Evolutionary conservation across 495 filamentous ascomycete genomes (phyloP).

Genomic region (Talaromyces thailandensis): DNA sequence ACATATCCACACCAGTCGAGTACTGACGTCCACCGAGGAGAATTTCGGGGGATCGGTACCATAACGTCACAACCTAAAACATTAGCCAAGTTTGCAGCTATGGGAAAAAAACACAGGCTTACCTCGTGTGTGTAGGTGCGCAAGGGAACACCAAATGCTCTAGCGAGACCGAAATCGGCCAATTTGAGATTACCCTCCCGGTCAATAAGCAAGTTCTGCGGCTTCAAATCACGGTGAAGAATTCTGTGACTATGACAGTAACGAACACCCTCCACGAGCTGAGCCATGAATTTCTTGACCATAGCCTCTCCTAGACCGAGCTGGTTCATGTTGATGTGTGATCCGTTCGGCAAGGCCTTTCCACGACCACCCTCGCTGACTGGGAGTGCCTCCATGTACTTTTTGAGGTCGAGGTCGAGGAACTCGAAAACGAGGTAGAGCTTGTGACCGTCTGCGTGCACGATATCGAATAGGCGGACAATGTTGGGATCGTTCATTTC

Average conservation of each 20-base stretch:
- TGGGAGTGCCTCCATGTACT: conserved; percentile 97
- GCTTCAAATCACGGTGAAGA: conserved; percentile 93
- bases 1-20: conserved; percentile 98
- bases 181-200: conserved; percentile 93
- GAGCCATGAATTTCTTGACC: conserved; percentile 96
- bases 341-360: conserved; percentile 77
- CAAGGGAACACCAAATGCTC: conserved; percentile 93
- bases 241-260: conserved; percentile 96
- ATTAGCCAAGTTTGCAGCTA: not conserved
- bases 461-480: conserved; percentile 85
- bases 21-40: conserved; percentile 95
- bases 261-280: conserved; percentile 80
- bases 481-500: conserved; percentile 97
- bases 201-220: conserved; percentile 94
- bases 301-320: conserved; percentile 82
- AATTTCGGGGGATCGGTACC: conserved; percentile 98
- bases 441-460: conserved; percentile 94
- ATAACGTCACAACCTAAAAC: conserved; percentile 80
- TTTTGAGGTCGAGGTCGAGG: conserved; percentile 89
- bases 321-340: conserved; percentile 50
- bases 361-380: conserved; percentile 83
- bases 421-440: conserved; percentile 94
- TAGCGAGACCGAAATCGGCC: conserved; percentile 92
- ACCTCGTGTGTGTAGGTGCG: conserved; percentile 97
- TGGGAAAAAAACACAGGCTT: not conserved